Evolutionary conservation across 306 rosid species (phyloP), one percentile per base, ranked within the genome.

Genomic region (Corylus americana): DNA sequence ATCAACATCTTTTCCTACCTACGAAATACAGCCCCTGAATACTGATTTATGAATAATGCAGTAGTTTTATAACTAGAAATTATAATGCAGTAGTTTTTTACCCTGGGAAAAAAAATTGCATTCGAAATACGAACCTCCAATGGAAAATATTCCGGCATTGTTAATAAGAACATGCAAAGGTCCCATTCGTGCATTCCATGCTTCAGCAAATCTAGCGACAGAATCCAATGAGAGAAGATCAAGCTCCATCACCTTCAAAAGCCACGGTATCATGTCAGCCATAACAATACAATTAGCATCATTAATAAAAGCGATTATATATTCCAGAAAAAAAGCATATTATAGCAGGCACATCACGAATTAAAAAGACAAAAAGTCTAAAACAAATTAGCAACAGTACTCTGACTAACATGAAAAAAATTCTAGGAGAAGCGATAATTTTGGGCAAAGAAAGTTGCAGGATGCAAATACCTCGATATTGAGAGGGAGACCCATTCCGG

Each of bases 161-260:
- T 96, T 96, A 77, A 96, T 93, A 81, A 96, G 99, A 88, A 86
- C 98, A 69, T 93, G 92, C 84, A 96, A 86, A 80, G 96, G 94
- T 75, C 89, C 91, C 13, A 79, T 83, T 47, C 99, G 98, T 50
- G 97, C 93, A 89, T 96, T 96, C 93, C 95, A 96, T 7, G 87
- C 91, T 77, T 93, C 82, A 35, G 96, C 86, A 83, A 96, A 96
- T 81, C 88, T 86, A 61, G 75, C 94, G 2, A 96, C 99, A 77
- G 99, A 96, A 84, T 89, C 99, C 87, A 96, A 81, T 7, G 98
- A 96, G 69, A 96, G 96, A 82, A 95, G 96, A 89, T 95, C 97
- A 77, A 95, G 90, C 69, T 80, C 93, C 97, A 93, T 93, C 55
- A 89, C 98, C 99, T 95, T 70, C 55, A 59, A 80, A 81, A 81